Evolutionary conservation across 1,284 basidiomycete genomes (phyloP), one percentile per base, ranked within the genome.

Genomic region (Microbotryum silenes-acaulis): DNA sequence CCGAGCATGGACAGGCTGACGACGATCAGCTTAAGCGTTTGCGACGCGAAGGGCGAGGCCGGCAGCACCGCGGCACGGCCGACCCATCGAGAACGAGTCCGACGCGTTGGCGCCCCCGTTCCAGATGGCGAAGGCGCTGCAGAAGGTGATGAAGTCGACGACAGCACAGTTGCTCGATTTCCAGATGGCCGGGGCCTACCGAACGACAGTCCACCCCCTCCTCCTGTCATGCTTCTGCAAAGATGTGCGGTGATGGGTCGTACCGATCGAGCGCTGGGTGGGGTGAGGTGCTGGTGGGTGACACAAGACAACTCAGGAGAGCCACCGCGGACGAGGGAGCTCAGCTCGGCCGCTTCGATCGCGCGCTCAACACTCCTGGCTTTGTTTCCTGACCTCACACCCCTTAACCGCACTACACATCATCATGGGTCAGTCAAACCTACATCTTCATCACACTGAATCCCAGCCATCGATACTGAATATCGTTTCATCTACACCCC

Each of bases 51-150:
- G 6, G 66, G 61, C 10, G 42, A n/a, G 4, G 25, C 3, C 3
- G 56, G 45, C 12, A 68, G 54, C 46, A 68, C 23, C 16, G 51
- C 47, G 4, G 54, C 47, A 5, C 64, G 49, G 3, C 67, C 67
- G 37, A 66, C 64, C 64, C 64, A 68, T 6, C 63, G 57, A 4
- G 56, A 46, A 23, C 29, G 51, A 14, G 49, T 65, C 31, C 50
- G 27, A 50, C 49, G 52, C 33, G 25, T 44, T 25, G 7, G 7
- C 20, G 51, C 16, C 8, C 49, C 10, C 20, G 25, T 56, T 20
- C 37, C 37, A 12, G 37, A 37, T 12, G 37, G 14, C 37, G 37
- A 10, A 37, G 37, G 37, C 37, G 37, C 12, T 42, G 37, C 16
- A 42, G 37, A 42, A 42, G 12, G 37, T 42, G 37, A 42, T 42